A percentile compares a stretch with the other conserved stretches of the same genome.
Conservation (phyloP, 1,139 yeast species). For the Pichia sp. region DNA sequence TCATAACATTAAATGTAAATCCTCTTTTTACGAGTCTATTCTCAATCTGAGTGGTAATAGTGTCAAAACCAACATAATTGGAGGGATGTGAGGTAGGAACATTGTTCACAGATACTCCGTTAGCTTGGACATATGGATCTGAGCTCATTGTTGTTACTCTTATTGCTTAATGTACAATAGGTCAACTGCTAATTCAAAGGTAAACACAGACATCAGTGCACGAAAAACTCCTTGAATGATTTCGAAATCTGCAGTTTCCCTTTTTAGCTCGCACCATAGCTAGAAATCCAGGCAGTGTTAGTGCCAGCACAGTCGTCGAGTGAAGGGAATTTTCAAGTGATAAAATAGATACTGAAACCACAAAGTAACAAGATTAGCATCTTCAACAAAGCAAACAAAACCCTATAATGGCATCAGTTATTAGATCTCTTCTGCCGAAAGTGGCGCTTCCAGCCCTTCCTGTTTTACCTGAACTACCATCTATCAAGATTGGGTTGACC, state of each 20-base stretch:
- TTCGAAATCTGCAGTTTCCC: no score
- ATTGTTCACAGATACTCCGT: background rate
- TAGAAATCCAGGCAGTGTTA: no score
- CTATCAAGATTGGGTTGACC: conserved; percentile 16
- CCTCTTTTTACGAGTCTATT: conserved; percentile 87
- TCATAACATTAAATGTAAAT: conserved; percentile 89
- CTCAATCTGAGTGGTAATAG: conserved; percentile 93
- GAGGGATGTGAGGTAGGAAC: conserved; percentile 32
- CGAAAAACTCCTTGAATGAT: no score
- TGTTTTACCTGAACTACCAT: conserved; percentile 11
- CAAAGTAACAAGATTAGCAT: no score
- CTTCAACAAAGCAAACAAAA: background rate
- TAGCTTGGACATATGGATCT: background rate
- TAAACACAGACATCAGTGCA: no score
- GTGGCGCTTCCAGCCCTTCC: conserved; percentile 1
- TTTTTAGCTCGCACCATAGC: no score
- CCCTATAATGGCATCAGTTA: conserved; percentile 10
- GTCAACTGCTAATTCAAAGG: no score
- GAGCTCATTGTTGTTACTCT: background rate
- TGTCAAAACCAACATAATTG: conserved; percentile 87
- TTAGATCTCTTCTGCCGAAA: conserved; percentile 17
- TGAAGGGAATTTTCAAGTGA: no score
- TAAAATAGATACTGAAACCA: no score
- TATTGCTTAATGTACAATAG: no score
- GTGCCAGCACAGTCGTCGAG: no score